Conservation (phyloP, 768 basidiomycete species). For the Leccinum arenicola region DNA sequence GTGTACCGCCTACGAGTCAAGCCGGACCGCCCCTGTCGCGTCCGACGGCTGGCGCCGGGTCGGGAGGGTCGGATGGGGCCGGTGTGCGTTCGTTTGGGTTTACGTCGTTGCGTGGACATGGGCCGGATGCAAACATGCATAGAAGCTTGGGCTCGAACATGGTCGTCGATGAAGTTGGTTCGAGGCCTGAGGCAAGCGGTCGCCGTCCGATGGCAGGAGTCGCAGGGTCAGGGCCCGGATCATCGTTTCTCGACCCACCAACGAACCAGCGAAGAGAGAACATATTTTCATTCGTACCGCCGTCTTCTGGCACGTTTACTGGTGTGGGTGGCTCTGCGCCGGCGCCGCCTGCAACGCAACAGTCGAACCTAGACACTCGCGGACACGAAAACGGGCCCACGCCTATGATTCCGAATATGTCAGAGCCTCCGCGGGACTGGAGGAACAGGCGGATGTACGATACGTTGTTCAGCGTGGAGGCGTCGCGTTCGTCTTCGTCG, state of each 20-base stretch:
- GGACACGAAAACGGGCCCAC: not conserved
- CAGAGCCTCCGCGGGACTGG: constrained; percentile 16
- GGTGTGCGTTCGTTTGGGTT: constrained; percentile 6
- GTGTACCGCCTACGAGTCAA: constrained; percentile 9
- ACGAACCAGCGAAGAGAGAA: constrained; percentile 11
- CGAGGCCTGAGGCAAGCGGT: not conserved
- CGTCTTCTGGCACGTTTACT: constrained; percentile 6
- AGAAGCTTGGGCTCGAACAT: constrained; percentile 13
- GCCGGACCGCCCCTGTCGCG: constrained; percentile 6
- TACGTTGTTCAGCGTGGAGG: constrained; percentile 4
- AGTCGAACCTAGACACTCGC: constrained; percentile 5
- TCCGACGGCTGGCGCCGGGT: not conserved
- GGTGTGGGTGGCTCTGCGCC: not conserved
- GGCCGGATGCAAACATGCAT: constrained; percentile 15
- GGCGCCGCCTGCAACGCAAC: not conserved
- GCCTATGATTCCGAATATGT: constrained; percentile 8
- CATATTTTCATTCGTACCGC: constrained; percentile 9
- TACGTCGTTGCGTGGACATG: constrained; percentile 15
- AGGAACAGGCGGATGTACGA: constrained; percentile 11
- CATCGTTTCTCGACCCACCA: constrained; percentile 10
- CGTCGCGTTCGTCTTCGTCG: constrained; percentile 21
- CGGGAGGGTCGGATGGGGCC: constrained; percentile 8
- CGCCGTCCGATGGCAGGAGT: constrained; percentile 8
- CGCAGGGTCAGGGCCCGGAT: not conserved
- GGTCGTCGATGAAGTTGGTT: constrained; percentile 10